phyloP scores from a whole-genome alignment of 2,329 filamentous ascomycete genomes.

The Ascochyta rabiei region DNA sequence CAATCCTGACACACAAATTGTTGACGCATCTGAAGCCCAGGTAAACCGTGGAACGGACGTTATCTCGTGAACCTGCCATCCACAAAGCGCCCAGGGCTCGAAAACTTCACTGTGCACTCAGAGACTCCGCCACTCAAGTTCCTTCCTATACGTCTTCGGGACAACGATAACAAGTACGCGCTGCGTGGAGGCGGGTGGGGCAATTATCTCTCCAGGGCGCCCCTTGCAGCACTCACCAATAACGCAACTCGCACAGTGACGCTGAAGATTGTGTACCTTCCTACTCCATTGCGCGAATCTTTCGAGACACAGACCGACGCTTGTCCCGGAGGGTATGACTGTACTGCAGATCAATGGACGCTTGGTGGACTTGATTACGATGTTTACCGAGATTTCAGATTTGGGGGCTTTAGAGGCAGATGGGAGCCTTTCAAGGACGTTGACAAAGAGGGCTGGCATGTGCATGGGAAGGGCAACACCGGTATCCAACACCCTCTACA shows the following conservation, averaged over 20 bases:
- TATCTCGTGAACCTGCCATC: constrained; percentile 22
- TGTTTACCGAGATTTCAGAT: constrained; percentile 10
- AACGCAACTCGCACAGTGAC: constrained; percentile 15
- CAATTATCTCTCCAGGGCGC: constrained; percentile 15
- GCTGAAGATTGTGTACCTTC: constrained; percentile 19
- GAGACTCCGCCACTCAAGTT: constrained; percentile 22
- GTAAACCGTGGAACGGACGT: constrained; percentile 27
- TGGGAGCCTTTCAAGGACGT: constrained; percentile 29
- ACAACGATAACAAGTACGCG: constrained; percentile 17
- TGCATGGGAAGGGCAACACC: constrained; percentile 26
- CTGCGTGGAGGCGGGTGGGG: constrained; percentile 17
- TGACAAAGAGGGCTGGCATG: constrained; percentile 24
- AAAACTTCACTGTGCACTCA: constrained; percentile 34
- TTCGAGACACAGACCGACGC: constrained; percentile 10
- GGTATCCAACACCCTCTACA: constrained; percentile 11
- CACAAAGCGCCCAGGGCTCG: constrained; percentile 24
- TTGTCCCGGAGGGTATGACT: constrained; percentile 21
- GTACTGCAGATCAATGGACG: constrained; percentile 20
- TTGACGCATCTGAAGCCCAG: constrained; percentile 10
- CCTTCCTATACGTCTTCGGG: constrained; percentile 17
- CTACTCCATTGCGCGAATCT: constrained; percentile 8
- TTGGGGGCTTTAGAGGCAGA: constrained; percentile 19
- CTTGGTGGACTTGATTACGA: constrained; percentile 1
- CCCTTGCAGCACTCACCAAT: constrained; percentile 23
- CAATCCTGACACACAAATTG: neutral